phyloP scores from a whole-genome alignment of 192 early-diverging fungal genomes.

The Dimargaris verticillata region DNA sequence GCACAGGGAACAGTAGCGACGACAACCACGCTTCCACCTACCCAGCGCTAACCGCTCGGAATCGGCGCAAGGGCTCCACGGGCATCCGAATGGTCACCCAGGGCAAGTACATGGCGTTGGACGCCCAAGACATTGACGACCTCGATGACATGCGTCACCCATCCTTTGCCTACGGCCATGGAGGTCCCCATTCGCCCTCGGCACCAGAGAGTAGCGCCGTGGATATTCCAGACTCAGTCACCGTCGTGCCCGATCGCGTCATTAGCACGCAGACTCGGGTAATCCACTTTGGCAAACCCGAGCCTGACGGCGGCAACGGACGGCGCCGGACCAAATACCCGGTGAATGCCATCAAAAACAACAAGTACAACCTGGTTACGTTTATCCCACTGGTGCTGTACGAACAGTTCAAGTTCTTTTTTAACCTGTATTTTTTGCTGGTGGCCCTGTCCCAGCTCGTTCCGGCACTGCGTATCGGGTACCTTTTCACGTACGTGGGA shows the following conservation, averaged over 20 bases:
- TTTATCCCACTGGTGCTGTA: conserved; percentile 67
- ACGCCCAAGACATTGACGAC: background rate
- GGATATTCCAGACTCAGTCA: conserved; percentile 2
- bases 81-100: background rate
- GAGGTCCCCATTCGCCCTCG: background rate
- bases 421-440: conserved; percentile 87
- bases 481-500: conserved; percentile 82
- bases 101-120: background rate
- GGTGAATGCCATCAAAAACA: conserved; percentile 73
- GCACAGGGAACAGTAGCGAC: background rate
- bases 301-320: background rate
- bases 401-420: conserved; percentile 90
- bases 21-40: background rate
- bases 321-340: conserved; percentile 26
- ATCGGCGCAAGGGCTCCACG: background rate
- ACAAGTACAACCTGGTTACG: conserved; percentile 67
- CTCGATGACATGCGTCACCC: background rate
- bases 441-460: conserved; percentile 87
- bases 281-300: background rate
- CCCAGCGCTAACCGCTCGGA: background rate
- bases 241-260: background rate
- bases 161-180: background rate
- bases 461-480: conserved; percentile 62
- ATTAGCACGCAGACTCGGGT: background rate
- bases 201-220: background rate